Percentiles rank a stretch among this genome's conserved stretches.
Conservation (phyloP, 202 grass and related monocot species). For the Zizania palustris region DNA sequence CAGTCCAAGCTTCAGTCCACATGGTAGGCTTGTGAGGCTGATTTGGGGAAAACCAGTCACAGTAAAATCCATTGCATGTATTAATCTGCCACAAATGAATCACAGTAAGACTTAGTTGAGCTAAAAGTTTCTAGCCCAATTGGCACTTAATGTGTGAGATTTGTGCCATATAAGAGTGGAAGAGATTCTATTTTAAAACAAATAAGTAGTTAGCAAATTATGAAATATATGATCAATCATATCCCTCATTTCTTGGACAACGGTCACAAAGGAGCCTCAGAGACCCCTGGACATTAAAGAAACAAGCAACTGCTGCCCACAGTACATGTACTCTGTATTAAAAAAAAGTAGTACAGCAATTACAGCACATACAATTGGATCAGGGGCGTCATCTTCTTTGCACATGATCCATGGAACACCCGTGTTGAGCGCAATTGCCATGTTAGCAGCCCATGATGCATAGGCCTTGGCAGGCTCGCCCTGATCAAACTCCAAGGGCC, state of each 20-base stretch:
- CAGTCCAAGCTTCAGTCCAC: conserved; percentile 97
- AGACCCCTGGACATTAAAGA: conserved; percentile 37
- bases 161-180: background rate
- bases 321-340: conserved; percentile 19
- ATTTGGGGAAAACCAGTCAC: conserved; percentile 87
- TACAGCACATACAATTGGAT: conserved; percentile 74
- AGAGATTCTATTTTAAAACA: background rate
- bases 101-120: conserved; percentile 24
- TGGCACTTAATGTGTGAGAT: background rate
- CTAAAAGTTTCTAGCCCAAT: background rate
- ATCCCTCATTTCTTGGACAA: conserved; percentile 42
- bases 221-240: conserved; percentile 2
- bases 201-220: background rate
- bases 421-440: conserved; percentile 74
- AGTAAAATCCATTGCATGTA: conserved; percentile 96
- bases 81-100: conserved; percentile 67
- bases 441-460: conserved; percentile 77
- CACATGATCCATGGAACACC: conserved; percentile 98
- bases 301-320: conserved; percentile 14
- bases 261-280: conserved; percentile 38
- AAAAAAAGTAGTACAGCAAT: conserved; percentile 25
- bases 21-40: conserved; percentile 87
- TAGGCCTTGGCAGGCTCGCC: conserved; percentile 79
- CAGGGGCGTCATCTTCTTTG: conserved; percentile 94
- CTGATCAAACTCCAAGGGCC: conserved; percentile 90